Conservation (phyloP, 2,329 filamentous ascomycete species). For the Cladosporium sp. region DNA sequence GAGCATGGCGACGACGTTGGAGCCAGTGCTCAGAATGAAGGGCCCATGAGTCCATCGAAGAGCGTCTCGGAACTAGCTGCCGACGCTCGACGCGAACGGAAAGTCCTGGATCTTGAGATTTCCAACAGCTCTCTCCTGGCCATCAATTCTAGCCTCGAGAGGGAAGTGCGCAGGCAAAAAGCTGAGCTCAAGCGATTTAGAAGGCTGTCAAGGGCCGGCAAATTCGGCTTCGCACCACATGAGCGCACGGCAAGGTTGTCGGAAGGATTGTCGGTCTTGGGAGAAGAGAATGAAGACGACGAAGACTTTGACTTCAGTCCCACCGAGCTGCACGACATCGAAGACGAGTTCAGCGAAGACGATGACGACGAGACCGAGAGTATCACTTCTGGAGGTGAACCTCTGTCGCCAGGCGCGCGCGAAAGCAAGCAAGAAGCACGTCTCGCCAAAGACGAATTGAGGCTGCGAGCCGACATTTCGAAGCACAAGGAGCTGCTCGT, state of each 20-base stretch:
- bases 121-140: conserved; percentile 92
- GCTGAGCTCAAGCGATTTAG: conserved; percentile 82
- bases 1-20: conserved; percentile 18
- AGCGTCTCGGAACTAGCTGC: conserved; percentile 74
- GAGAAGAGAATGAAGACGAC: conserved; percentile 40
- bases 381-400: conserved; percentile 28
- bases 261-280: conserved; percentile 32
- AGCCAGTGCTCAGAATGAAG: not conserved
- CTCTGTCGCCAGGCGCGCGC: conserved; percentile 39
- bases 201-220: conserved; percentile 79
- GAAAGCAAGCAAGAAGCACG: conserved; percentile 51
- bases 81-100: conserved; percentile 88
- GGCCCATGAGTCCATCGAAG: conserved; percentile 37
- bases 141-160: conserved; percentile 90
- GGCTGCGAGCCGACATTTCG: conserved; percentile 78
- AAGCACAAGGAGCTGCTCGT: conserved; percentile 87
- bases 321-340: conserved; percentile 26
- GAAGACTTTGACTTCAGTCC: conserved; percentile 24
- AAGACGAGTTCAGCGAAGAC: conserved; percentile 29
- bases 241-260: conserved; percentile 40
- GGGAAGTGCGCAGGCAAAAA: conserved; percentile 87
- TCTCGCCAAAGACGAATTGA: conserved; percentile 74
- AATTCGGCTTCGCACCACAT: conserved; percentile 59
- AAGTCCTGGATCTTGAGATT: conserved; percentile 94
- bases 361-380: conserved; percentile 37